These are phyloP conservation scores for Solanum corneliomulleri DNA, from an alignment of 257 asterid species.

Conservation along the genomic window DNA sequence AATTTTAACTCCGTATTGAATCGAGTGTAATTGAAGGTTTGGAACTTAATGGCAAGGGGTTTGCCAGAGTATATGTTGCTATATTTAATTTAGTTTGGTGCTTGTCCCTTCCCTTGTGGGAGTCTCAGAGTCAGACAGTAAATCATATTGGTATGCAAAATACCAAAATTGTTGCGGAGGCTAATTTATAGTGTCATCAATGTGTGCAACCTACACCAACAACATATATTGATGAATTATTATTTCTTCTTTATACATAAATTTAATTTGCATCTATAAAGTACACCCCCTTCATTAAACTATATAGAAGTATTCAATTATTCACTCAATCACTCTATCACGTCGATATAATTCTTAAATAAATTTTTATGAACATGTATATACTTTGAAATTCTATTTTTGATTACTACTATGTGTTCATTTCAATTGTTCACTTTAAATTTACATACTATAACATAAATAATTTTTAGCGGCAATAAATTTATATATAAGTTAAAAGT, in stretches of 20 bases:
- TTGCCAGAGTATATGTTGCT: background rate
- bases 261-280: background rate
- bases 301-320: background rate
- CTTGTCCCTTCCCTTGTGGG: background rate
- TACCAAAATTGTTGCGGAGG: background rate
- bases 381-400: background rate
- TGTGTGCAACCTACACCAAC: background rate
- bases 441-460: too few relatives aligned
- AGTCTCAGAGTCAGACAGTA: background rate
- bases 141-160: background rate
- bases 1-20: background rate
- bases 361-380: accelerated
- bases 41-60: background rate
- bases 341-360: background rate
- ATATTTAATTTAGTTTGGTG: background rate
- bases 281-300: background rate
- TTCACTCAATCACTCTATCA: background rate
- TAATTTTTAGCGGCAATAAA: too few relatives aligned
- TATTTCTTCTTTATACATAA: background rate
- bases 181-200: background rate
- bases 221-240: background rate
- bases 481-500: too few relatives aligned
- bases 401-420: background rate
- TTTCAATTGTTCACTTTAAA: background rate
- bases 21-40: background rate